phyloP scores from a whole-genome alignment of 1,284 basidiomycete species.

The Cutaneotrichosporon mucoides region DNA sequence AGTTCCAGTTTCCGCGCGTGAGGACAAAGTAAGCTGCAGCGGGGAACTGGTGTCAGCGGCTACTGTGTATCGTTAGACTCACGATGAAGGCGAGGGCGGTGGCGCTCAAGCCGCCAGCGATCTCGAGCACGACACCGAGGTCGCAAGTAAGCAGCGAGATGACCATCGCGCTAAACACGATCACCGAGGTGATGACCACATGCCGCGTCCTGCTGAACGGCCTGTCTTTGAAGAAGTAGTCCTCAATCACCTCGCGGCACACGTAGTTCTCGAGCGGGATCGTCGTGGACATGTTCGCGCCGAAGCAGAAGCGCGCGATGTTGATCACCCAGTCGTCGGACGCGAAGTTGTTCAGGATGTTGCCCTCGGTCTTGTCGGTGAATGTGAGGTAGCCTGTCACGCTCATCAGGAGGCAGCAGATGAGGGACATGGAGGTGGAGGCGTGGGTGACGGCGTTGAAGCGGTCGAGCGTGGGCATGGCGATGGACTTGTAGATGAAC shows the following conservation, averaged over 20 bases:
- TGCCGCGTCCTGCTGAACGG: conserved; percentile 77
- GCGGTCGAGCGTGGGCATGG: conserved; percentile 78
- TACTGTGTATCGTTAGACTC: too few species aligned
- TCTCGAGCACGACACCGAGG: conserved; percentile 93
- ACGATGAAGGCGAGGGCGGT: conserved; percentile 89
- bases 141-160: conserved; percentile 91
- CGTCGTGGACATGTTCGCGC: conserved; percentile 97
- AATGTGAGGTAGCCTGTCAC: conserved; percentile 91
- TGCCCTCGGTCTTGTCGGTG: conserved; percentile 88
- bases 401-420: conserved; percentile 77
- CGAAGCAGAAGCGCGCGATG: conserved; percentile 90
- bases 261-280: conserved; percentile 41
- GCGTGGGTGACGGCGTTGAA: conserved; percentile 92
- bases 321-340: conserved; percentile 77
- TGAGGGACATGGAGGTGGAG: conserved; percentile 73
- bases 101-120: conserved; percentile 91
- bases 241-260: conserved; percentile 70
- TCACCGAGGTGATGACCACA: conserved; percentile 80
- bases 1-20: conserved; percentile 60
- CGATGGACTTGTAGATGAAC: conserved; percentile 88
- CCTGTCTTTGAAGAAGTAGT: conserved; percentile 84
- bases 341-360: conserved; percentile 89
- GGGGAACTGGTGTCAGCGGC: conserved; percentile 59
- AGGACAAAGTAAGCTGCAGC: conserved; percentile 82
- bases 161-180: conserved; percentile 77